Conservation (phyloP, 1,139 yeast species). For the Blastobotrys arbuscula region DNA sequence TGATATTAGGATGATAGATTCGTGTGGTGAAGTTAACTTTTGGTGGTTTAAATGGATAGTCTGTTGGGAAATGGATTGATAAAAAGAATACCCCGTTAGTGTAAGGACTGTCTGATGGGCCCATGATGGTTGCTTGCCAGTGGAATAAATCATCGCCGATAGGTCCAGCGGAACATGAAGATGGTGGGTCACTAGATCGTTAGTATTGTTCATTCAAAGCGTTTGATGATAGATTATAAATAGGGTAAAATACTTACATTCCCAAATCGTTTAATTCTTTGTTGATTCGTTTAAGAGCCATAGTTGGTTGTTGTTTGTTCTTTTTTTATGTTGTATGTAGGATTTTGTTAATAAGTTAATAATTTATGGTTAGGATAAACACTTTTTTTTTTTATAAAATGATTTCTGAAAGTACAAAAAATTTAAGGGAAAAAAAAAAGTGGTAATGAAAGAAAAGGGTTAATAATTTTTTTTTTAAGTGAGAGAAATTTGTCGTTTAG, state of each 20-base stretch:
- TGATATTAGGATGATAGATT: constrained; percentile 88
- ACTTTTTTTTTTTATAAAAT: background rate
- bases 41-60: constrained; percentile 92
- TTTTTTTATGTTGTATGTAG: too few species aligned
- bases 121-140: constrained; percentile 98
- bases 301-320: constrained; percentile 25
- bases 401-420: too few species aligned
- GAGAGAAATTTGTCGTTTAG: background rate
- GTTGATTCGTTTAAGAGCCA: constrained; percentile 93
- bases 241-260: constrained; percentile 53
- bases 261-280: constrained; percentile 94
- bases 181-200: constrained; percentile 82
- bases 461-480: background rate
- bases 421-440: background rate
- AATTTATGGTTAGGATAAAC: background rate
- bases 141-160: constrained; percentile 93
- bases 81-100: constrained; percentile 91
- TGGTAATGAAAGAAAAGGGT: background rate
- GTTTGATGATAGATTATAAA: background rate
- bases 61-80: constrained; percentile 90
- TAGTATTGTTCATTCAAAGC: background rate
- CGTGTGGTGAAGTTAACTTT: constrained; percentile 86
- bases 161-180: constrained; percentile 99
- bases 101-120: constrained; percentile 90
- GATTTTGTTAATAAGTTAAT: background rate